phyloP scores from a whole-genome alignment of 306 rosid genomes.

The Alnus glutinosa region DNA sequence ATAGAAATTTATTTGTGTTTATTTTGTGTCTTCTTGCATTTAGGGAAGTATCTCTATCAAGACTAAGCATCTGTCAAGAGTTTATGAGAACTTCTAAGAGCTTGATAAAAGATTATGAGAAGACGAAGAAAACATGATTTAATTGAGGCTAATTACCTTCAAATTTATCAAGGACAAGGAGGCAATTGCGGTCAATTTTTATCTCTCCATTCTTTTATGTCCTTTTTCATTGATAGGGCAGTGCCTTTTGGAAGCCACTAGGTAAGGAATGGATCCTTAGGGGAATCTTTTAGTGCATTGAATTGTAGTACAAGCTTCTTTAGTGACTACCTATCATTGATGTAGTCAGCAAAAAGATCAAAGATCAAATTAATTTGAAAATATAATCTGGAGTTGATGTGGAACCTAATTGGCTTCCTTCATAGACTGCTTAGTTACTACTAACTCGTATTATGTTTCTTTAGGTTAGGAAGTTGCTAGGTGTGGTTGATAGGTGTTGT shows the following conservation, averaged over 20 bases:
- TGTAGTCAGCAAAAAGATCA: no score
- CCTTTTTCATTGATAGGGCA: not conserved
- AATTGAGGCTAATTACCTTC: not conserved
- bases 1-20: not conserved
- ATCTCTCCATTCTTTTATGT: not conserved
- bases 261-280: not conserved
- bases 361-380: no score
- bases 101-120: not conserved
- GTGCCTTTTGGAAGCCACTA: not conserved
- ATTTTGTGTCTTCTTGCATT: not conserved
- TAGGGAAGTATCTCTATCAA: no score
- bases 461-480: no score
- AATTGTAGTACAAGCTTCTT: not conserved
- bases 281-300: not conserved
- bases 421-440: no score
- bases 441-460: no score
- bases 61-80: no score
- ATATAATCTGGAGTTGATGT: no score
- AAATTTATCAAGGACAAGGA: not conserved
- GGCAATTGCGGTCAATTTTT: not conserved
- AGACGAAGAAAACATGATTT: not conserved
- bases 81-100: not conserved
- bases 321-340: not conserved
- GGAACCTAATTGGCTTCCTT: no score
- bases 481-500: no score